Evolutionary conservation across 371 early-diverging fungal genomes (phyloP).

Genomic region (Mortierella sp.): DNA sequence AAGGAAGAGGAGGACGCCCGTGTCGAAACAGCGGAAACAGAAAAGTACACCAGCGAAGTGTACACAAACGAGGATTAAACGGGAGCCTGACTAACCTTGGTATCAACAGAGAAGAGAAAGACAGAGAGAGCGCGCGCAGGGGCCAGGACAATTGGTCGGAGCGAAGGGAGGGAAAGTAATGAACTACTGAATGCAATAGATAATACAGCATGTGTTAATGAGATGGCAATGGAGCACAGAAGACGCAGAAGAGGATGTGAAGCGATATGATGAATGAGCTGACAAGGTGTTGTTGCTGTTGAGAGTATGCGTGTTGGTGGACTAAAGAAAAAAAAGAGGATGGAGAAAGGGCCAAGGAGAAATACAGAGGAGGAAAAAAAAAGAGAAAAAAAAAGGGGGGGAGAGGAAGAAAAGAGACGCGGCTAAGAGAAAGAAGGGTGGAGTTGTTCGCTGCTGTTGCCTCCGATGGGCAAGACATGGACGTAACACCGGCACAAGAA

Average conservation of each 20-base stretch:
- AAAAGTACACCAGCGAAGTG: background rate
- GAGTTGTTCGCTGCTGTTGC: background rate
- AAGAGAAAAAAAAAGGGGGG: background rate
- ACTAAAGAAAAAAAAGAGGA: background rate
- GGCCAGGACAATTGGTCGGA: background rate
- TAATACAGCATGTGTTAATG: background rate
- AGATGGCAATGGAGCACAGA: background rate
- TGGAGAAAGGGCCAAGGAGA: background rate
- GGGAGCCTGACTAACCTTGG: conserved; percentile 6
- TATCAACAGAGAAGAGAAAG: background rate
- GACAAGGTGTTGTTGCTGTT: background rate
- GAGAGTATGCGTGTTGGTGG: background rate
- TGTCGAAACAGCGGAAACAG: background rate
- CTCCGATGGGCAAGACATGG: background rate
- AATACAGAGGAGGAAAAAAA: background rate
- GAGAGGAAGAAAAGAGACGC: background rate
- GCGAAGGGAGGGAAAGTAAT: background rate
- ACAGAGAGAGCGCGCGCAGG: background rate
- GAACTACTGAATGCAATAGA: background rate
- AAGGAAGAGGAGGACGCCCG: background rate
- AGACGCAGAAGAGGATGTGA: background rate
- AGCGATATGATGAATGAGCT: background rate
- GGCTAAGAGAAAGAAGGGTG: background rate
- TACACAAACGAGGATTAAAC: background rate
- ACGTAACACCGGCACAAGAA: background rate